Evolutionary conservation across 345 rosid genomes (phyloP).

Genomic region (Gossypium thurberi): DNA sequence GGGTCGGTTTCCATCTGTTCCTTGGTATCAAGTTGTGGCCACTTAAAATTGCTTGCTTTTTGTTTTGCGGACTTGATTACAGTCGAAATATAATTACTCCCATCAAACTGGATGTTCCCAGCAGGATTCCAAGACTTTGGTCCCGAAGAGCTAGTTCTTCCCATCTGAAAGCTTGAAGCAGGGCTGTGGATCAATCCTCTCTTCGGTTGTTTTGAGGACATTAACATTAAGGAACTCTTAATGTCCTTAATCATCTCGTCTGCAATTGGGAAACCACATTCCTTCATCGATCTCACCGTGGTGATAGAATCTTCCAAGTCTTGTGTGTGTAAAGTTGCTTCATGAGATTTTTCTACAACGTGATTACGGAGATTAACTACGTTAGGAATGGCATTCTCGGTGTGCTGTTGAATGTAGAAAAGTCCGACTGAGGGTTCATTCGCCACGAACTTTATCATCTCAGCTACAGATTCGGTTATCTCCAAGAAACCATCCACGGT

Average conservation of each 20-base stretch:
- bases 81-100: slow-evolving; percentile 47
- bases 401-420: slow-evolving; percentile 82
- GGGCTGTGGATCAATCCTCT: slow-evolving; percentile 51
- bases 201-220: slow-evolving; percentile 65
- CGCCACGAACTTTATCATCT: slow-evolving; percentile 86
- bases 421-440: slow-evolving; percentile 96
- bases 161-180: slow-evolving; percentile 29
- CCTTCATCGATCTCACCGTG: slow-evolving; percentile 76
- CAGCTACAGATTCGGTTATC: slow-evolving; percentile 76
- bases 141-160: slow-evolving; percentile 49
- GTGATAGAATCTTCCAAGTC: slow-evolving; percentile 75
- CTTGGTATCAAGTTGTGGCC: slow-evolving; percentile 59
- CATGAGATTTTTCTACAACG: slow-evolving; percentile 52
- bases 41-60: slow-evolving; percentile 59
- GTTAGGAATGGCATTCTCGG: slow-evolving; percentile 69
- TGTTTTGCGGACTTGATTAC: slow-evolving; percentile 70
- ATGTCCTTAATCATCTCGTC: slow-evolving; percentile 90
- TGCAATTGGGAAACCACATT: slow-evolving; percentile 57
- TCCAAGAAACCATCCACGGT: slow-evolving; percentile 82
- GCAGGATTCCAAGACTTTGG: slow-evolving; percentile 37
- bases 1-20: slow-evolving; percentile 23
- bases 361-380: slow-evolving; percentile 48
- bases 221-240: slow-evolving; percentile 43
- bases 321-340: slow-evolving; percentile 60
- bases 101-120: slow-evolving; percentile 30